Base-by-base conservation (phyloP, 306 rosid species). In the Psophocarpus tetragonolobus region DNA sequence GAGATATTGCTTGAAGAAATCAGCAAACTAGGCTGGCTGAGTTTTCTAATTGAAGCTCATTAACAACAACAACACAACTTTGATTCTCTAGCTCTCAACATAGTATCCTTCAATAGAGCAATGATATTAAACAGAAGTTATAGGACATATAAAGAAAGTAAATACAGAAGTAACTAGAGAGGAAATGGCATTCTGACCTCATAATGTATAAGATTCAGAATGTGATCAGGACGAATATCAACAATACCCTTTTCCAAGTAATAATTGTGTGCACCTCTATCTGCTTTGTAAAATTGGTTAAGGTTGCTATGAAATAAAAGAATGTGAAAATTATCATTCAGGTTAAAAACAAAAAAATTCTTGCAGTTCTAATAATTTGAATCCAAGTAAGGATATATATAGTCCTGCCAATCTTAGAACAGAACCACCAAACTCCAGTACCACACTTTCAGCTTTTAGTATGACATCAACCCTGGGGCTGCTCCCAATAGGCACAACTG, bases 361-460 rank as follows among this genome's bases (percentile, higher is more conserved):
- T 61, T 72, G 44, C 12, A 47, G 41, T 74, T 63, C 60, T 74
- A 70, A 58, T 57, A 71, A 75, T 70, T 75, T 45, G 18, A 84
- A 80, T 77, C 62, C 78, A 56, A 61, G 53, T 73, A 87, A 89
- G 98, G 98, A 93, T 93, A 91, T 93, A 86, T 95, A 95, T 74
- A 95, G 97, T 71, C 96, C 99, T 7, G 96, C 96, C 90, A 95
- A 85, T 87, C 97, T 87, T 66, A 92, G 86, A 70, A 95, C 89
- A 83, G 93, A 91, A 7, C 99, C 97, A 26, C 91, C 92, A 74
- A 54, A 79, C 79, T 87, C 97, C 41, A 87, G 71, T 76, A 92
- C 97, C 29, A 86, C 89, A 6, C 84, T 90, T 85, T 95, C 99
- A 15, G 94, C 90, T 66, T 85, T 88, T 33, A 91, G 89, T 79